These are phyloP conservation scores for Fusarium sp. DNA, from an alignment of 2,329 filamentous ascomycete species.

Conservation along the genomic window DNA sequence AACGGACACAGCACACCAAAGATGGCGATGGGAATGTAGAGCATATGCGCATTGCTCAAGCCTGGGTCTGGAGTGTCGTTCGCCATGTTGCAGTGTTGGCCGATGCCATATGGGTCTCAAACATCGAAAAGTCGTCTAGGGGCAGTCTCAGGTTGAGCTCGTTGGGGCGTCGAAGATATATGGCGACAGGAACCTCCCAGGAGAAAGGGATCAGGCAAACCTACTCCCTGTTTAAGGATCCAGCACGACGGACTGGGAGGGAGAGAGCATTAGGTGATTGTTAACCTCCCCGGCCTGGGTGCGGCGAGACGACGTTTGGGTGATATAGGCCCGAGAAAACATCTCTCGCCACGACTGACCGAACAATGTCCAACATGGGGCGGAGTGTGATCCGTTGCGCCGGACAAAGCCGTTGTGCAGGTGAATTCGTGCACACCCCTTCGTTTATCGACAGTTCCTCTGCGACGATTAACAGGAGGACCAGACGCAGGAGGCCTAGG, in stretches of 20 bases:
- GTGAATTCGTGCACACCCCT: slow-evolving; percentile 7
- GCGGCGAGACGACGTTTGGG: slow-evolving; percentile 7
- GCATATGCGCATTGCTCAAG: slow-evolving; percentile 37
- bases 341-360: slow-evolving; percentile 14
- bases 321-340: slow-evolving; percentile 18
- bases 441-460: not conserved
- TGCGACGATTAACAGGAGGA: not conserved
- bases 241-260: not conserved
- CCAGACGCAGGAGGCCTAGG: slow-evolving; percentile 4
- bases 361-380: not conserved
- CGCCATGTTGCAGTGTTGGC: slow-evolving; percentile 23
- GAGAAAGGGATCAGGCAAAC: not conserved
- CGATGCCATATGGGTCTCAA: slow-evolving; percentile 10
- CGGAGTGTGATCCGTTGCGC: not conserved
- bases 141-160: slow-evolving; percentile 13
- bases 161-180: slow-evolving; percentile 28
- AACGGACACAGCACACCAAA: slow-evolving; percentile 38
- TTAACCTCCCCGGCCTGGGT: slow-evolving; percentile 1
- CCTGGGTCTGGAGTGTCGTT: slow-evolving; percentile 11
- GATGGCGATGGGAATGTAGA: slow-evolving; percentile 40
- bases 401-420: not conserved
- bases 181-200: slow-evolving; percentile 9
- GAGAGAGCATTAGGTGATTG: not conserved
- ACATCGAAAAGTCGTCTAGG: slow-evolving; percentile 16
- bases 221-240: slow-evolving; percentile 5